phyloP scores from a whole-genome alignment of 768 basidiomycete species.

The Auriscalpium orientale region DNA sequence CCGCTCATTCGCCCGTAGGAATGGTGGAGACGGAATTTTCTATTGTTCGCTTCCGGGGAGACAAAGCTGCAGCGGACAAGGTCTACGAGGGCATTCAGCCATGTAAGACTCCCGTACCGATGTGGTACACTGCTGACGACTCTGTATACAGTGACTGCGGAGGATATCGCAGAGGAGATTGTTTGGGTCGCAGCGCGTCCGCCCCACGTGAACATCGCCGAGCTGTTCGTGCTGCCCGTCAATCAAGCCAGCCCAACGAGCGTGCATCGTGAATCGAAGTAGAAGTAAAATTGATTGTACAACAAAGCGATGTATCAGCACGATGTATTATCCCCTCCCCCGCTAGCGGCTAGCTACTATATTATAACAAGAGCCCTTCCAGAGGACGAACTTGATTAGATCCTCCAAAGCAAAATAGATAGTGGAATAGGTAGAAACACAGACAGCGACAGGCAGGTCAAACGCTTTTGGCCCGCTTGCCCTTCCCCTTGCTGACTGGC shows the following conservation, averaged over 20 bases:
- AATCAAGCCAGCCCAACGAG: conserved; percentile 70
- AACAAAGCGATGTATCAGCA: background rate
- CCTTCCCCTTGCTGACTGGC: conserved; percentile 30
- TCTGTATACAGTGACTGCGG: conserved; percentile 51
- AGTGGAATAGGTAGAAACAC: too few species aligned
- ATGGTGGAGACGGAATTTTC: conserved; percentile 95
- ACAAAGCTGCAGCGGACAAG: conserved; percentile 72
- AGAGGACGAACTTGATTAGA: too few species aligned
- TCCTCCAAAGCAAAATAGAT: too few species aligned
- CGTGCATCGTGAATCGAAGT: conserved; percentile 36
- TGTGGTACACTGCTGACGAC: background rate
- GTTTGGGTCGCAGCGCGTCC: conserved; percentile 94
- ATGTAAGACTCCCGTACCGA: conserved; percentile 39
- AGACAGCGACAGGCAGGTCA: background rate
- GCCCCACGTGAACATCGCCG: conserved; percentile 86
- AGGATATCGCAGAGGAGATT: conserved; percentile 95
- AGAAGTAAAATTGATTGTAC: conserved; percentile 13
- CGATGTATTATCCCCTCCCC: background rate
- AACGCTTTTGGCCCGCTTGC: conserved; percentile 43
- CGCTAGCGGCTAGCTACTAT: too few species aligned
- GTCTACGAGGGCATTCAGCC: conserved; percentile 89
- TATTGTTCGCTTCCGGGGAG: conserved; percentile 81
- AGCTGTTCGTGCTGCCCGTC: conserved; percentile 68
- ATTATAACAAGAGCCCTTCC: too few species aligned
- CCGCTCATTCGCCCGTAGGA: conserved; percentile 29